Evolutionary conservation across 2,329 filamentous ascomycete genomes (phyloP), one percentile per base, ranked within the genome.

Genomic region (Xylariaceae sp.): DNA sequence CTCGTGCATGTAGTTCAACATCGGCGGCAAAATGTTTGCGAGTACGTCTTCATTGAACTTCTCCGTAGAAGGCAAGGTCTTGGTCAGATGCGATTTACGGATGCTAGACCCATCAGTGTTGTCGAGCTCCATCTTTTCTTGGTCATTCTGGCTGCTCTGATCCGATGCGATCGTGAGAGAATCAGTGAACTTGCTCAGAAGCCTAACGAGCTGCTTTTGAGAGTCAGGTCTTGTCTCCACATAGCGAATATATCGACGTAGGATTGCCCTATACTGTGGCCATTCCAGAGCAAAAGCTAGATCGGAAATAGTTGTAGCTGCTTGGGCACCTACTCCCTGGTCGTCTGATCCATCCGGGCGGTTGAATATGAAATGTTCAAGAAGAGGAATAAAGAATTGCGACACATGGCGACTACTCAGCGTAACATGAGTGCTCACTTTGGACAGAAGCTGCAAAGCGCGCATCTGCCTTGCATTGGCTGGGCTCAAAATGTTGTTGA

Each of bases 311-410:
- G 90, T 86, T 8, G 76, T 80, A n/a, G 90, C 85, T 5, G 92
- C 84, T 64, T 96, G 89, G 14, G 90, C 89, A 40, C 89, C 84
- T 42, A 97, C 74, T 40, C 90, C 92, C 55, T 94, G 86, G 27
- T 89, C 90, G 62, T 95, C 89, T 19, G 65, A 73, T 7, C 76
- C 74, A 38, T 89, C 86, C 4, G 79, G 80, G 48, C 86, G 82
- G 47, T 90, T 86, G 61, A 95, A 92, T 20, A 96, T 85, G 61
- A 96, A 97, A 62, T 96, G 91, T 62, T 98, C 93, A 8, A 97
- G 75, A 17, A 98, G 74, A 1, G 93, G 94, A 33, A 98, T 80
- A 61, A 97, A 88, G 60, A 96, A 86, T 16, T 92, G 85, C 47
- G 85, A 83, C 52, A 95, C 76, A 58, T 95, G 95, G 42, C 82